Conservation (phyloP, 1,284 basidiomycete species). For the Sanguinoderma infundibulare region DNA sequence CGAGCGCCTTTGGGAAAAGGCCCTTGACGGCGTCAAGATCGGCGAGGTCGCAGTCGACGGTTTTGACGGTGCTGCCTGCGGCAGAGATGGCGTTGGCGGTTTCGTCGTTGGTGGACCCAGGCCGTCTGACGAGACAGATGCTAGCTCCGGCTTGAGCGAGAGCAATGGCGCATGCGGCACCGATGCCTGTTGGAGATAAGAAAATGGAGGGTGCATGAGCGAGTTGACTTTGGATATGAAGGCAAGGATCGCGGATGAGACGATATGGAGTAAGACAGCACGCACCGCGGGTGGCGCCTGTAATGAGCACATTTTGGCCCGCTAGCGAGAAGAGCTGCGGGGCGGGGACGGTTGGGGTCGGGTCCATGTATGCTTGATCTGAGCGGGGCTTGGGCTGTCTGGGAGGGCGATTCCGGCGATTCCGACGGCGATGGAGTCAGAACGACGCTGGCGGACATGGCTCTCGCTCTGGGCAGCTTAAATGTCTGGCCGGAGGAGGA, state of each 20-base stretch:
- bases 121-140: conserved; percentile 79
- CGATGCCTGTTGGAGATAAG: conserved; percentile 59
- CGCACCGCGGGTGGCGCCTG: conserved; percentile 57
- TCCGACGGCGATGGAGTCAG: conserved; percentile 11
- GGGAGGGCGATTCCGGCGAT: conserved; percentile 6
- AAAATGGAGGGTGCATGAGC: conserved; percentile 11
- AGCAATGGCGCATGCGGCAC: conserved; percentile 73
- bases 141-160: conserved; percentile 83
- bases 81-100: conserved; percentile 60
- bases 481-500: conserved; percentile 7
- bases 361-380: conserved; percentile 41
- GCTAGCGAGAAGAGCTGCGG: conserved; percentile 63
- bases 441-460: conserved; percentile 14
- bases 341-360: conserved; percentile 48
- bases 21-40: conserved; percentile 69
- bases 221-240: background rate
- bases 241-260: conserved; percentile 9
- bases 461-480: conserved; percentile 8
- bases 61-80: conserved; percentile 46
- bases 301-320: conserved; percentile 69
- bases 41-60: conserved; percentile 79
- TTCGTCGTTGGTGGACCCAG: conserved; percentile 52
- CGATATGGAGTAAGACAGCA: conserved; percentile 26
- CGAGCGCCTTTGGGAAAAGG: conserved; percentile 68
- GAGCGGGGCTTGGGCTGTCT: conserved; percentile 1